phyloP scores from a whole-genome alignment of 805 yeast species.

The Wickerhamomyces bisporus region DNA sequence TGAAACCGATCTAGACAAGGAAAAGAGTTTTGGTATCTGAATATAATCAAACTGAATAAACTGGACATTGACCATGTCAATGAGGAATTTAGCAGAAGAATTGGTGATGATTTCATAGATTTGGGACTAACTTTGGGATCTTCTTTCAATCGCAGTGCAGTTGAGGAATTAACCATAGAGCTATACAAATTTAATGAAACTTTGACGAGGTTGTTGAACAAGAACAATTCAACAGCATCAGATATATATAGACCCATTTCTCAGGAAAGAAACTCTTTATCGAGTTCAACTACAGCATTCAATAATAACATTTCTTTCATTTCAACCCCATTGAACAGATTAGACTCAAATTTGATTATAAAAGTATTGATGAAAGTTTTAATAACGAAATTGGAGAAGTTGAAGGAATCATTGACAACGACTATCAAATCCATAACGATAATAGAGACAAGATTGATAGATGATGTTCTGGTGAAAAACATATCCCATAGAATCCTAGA shows the following conservation, averaged over 20 bases:
- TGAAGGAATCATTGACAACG: slow-evolving; percentile 4
- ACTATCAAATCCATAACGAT: background rate
- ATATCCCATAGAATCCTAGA: slow-evolving; percentile 14
- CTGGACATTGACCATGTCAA: slow-evolving; percentile 21
- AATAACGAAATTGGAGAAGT: slow-evolving; percentile 10
- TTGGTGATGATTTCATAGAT: slow-evolving; percentile 9
- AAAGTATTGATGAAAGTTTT: slow-evolving; percentile 14
- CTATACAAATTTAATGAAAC: slow-evolving; percentile 24
- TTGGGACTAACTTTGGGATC: slow-evolving; percentile 6
- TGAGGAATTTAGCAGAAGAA: slow-evolving; percentile 15
- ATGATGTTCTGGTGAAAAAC: slow-evolving; percentile 18
- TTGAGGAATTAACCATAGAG: slow-evolving; percentile 13
- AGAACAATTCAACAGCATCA: background rate
- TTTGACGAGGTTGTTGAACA: slow-evolving; percentile 17
- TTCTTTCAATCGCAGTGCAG: background rate
- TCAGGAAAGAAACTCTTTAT: too few relatives aligned
- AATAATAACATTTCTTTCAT: background rate
- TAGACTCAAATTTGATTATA: slow-evolving; percentile 15
- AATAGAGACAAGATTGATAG: slow-evolving; percentile 15
- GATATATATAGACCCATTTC: background rate
- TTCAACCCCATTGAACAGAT: background rate
- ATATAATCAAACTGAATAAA: slow-evolving; percentile 12
- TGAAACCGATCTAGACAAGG: slow-evolving; percentile 8
- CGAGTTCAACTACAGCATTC: background rate
- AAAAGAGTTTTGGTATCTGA: slow-evolving; percentile 20